phyloP scores from a whole-genome alignment of 345 rosid genomes.

The Brassica carinata region DNA sequence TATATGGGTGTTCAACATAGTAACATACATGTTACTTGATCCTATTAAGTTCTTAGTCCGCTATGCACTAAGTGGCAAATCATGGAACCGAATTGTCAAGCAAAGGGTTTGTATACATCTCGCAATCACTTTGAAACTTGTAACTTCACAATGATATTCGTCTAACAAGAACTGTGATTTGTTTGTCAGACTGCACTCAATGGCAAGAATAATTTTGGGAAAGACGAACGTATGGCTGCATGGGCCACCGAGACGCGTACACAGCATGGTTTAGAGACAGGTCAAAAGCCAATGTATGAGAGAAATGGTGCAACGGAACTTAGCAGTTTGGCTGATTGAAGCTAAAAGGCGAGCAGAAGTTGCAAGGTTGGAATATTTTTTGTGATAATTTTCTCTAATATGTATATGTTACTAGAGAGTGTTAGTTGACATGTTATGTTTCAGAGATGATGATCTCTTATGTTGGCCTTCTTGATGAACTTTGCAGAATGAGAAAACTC shows the following conservation, averaged over 20 bases:
- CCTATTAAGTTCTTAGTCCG: constrained; percentile 75
- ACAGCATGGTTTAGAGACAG: constrained; percentile 45
- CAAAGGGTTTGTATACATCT: constrained; percentile 54
- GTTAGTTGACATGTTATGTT: neutral
- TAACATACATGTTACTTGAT: constrained; percentile 69
- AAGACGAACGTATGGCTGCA: constrained; percentile 52
- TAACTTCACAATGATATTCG: neutral
- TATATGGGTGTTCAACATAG: constrained; percentile 73
- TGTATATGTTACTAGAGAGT: neutral
- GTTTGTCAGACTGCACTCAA: constrained; percentile 45
- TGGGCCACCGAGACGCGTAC: constrained; percentile 51
- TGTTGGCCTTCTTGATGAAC: neutral
- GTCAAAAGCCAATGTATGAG: constrained; percentile 30
- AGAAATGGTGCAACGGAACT: constrained; percentile 38
- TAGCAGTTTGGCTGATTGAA: constrained; percentile 53
- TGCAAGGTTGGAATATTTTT: constrained; percentile 26
- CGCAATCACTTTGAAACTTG: neutral
- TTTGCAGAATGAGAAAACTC: constrained; percentile 55
- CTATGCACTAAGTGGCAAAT: constrained; percentile 74
- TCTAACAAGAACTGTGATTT: neutral
- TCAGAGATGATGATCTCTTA: constrained; percentile 14
- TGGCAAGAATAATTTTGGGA: constrained; percentile 47
- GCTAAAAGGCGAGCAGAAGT: constrained; percentile 55
- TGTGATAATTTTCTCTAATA: neutral
- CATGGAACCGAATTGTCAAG: constrained; percentile 66